A percentile compares a stretch with the other conserved stretches of the same genome.
Evolutionary conservation across 2,329 filamentous ascomycete genomes (phyloP).

Genomic region (Colletotrichum endophyticum): DNA sequence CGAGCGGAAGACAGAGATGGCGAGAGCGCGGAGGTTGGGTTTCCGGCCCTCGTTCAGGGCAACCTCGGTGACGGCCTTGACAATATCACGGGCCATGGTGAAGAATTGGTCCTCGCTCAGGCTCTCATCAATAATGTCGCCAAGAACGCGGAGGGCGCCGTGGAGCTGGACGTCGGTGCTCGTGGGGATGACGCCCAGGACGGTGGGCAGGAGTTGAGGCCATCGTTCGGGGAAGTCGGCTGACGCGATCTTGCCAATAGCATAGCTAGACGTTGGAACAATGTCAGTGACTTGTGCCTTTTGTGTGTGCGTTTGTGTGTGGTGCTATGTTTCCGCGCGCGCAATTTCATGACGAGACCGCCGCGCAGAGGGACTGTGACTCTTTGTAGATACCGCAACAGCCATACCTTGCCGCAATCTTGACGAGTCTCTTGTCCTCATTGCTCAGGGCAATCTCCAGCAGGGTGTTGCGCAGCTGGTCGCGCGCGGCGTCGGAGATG

Average conservation of each 20-base stretch:
- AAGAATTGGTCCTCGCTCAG: conserved; percentile 97
- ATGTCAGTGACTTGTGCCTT: conserved; percentile 6
- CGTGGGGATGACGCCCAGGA: conserved; percentile 78
- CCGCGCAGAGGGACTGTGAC: neutral
- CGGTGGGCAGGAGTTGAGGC: conserved; percentile 83
- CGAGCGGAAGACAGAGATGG: conserved; percentile 86
- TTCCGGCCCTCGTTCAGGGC: conserved; percentile 78
- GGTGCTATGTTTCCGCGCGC: neutral
- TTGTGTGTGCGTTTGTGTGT: neutral
- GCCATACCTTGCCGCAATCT: conserved; percentile 79
- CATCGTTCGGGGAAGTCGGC: conserved; percentile 94
- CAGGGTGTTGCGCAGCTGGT: conserved; percentile 73
- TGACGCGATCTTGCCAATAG: conserved; percentile 92
- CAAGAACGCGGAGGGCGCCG: conserved; percentile 85
- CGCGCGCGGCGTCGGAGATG: conserved; percentile 76
- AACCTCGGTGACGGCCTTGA: conserved; percentile 82
- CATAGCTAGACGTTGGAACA: conserved; percentile 51
- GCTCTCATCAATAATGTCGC: conserved; percentile 90
- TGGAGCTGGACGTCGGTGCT: conserved; percentile 83
- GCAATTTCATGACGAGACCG: neutral
- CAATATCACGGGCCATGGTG: conserved; percentile 81
- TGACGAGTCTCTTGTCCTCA: conserved; percentile 83
- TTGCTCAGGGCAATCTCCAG: conserved; percentile 78
- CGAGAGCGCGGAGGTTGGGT: conserved; percentile 78
- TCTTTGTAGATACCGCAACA: neutral